phyloP scores from a whole-genome alignment of 2,329 filamentous ascomycete genomes.

The Cytospora schulzeri region DNA sequence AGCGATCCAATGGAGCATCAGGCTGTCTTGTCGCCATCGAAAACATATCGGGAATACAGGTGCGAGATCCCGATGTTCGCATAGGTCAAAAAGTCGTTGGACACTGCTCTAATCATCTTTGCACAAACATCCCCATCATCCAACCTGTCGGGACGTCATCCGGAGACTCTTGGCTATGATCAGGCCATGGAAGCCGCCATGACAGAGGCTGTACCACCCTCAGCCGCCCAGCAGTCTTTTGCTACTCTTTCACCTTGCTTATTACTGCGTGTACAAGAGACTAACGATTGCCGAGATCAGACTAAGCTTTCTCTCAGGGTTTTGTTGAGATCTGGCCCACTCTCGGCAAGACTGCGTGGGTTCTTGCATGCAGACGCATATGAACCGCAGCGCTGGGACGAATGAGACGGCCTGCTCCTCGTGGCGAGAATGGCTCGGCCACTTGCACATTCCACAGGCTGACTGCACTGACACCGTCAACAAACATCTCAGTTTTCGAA shows the following conservation, averaged over 20 bases:
- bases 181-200: neutral
- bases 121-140: constrained; percentile 2
- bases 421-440: constrained; percentile 30
- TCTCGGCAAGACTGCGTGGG: constrained; percentile 13
- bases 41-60: neutral
- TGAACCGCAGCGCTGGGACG: constrained; percentile 20
- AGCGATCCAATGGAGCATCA: neutral
- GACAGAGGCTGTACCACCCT: constrained; percentile 3
- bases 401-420: constrained; percentile 11
- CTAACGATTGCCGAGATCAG: constrained; percentile 18
- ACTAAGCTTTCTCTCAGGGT: constrained; percentile 13
- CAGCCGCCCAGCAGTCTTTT: neutral
- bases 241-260: neutral
- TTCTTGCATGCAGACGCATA: constrained; percentile 20
- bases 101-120: neutral
- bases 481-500: constrained; percentile 28
- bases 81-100: constrained; percentile 5
- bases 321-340: constrained; percentile 23
- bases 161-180: neutral
- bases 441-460: constrained; percentile 34
- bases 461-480: constrained; percentile 36
- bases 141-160: constrained; percentile 4
- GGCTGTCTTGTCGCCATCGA: neutral
- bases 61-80: constrained; percentile 5
- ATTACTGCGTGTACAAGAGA: neutral